These are phyloP conservation scores for Prunus dulcis DNA, from an alignment of 306 rosid species.

Conservation along the genomic window DNA sequence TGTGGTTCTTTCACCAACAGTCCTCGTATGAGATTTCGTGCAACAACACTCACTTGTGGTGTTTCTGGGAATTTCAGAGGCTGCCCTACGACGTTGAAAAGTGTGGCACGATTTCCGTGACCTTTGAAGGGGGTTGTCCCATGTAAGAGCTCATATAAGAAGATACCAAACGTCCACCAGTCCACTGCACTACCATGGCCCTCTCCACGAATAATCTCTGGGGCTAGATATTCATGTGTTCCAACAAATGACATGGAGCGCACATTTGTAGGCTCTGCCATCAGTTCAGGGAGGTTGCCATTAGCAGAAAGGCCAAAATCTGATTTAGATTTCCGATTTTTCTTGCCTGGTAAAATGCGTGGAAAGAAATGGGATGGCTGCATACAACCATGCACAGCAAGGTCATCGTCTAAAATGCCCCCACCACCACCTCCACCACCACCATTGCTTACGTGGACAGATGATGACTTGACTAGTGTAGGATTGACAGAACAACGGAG, in stretches of 20 bases:
- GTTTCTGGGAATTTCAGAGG: constrained; percentile 80
- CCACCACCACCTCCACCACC: constrained; percentile 22
- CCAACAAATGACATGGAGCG: constrained; percentile 96
- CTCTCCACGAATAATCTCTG: constrained; percentile 88
- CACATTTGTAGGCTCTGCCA: constrained; percentile 91
- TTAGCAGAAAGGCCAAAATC: constrained; percentile 64
- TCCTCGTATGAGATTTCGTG: constrained; percentile 76
- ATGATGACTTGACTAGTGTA: constrained; percentile 76
- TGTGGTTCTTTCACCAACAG: constrained; percentile 78
- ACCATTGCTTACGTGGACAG: constrained; percentile 29
- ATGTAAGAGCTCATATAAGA: constrained; percentile 75
- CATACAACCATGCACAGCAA: constrained; percentile 37
- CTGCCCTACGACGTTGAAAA: constrained; percentile 79
- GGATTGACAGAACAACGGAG: constrained; percentile 86
- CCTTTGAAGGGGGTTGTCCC: constrained; percentile 92
- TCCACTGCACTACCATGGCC: constrained; percentile 97
- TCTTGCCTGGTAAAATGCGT: constrained; percentile 66
- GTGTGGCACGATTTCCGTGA: constrained; percentile 74
- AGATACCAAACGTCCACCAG: constrained; percentile 97
- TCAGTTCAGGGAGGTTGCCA: constrained; percentile 71
- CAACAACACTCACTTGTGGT: constrained; percentile 50
- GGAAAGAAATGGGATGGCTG: constrained; percentile 76
- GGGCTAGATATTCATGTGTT: constrained; percentile 87
- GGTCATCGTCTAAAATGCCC: constrained; percentile 38
- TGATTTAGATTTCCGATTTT: constrained; percentile 77